These are phyloP conservation scores for Gossypium mustelinum DNA, from an alignment of 345 rosid genomes.

Conservation along the genomic window DNA sequence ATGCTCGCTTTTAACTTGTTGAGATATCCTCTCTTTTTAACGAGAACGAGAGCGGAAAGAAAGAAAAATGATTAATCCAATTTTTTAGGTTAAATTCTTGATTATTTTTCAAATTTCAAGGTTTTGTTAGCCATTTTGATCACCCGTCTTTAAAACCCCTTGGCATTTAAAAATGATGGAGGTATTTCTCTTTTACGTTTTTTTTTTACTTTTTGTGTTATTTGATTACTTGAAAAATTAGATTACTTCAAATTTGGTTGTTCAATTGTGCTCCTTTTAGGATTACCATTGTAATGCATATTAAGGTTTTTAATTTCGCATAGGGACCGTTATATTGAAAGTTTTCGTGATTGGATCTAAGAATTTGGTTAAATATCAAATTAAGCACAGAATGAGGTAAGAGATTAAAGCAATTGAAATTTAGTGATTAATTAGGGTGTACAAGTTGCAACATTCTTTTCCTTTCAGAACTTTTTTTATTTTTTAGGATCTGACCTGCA, in stretches of 20 bases:
- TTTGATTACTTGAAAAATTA: background rate
- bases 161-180: slow-evolving; percentile 7
- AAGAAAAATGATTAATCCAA: too few species aligned
- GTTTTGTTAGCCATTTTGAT: background rate
- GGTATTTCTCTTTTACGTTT: background rate
- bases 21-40: background rate
- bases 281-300: background rate
- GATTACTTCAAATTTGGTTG: background rate
- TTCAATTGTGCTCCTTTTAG: background rate
- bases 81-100: background rate
- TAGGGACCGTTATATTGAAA: background rate
- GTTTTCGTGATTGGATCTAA: background rate
- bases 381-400: background rate
- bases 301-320: background rate
- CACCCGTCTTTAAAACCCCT: background rate
- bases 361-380: background rate
- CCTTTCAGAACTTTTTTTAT: background rate
- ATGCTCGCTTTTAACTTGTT: background rate
- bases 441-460: background rate
- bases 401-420: background rate
- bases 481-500: background rate
- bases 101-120: background rate
- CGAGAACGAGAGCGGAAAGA: background rate
- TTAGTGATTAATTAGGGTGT: background rate
- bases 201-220: background rate